Conservation (phyloP, 805 yeast genomes). For the Huiozyma sinensis region DNA sequence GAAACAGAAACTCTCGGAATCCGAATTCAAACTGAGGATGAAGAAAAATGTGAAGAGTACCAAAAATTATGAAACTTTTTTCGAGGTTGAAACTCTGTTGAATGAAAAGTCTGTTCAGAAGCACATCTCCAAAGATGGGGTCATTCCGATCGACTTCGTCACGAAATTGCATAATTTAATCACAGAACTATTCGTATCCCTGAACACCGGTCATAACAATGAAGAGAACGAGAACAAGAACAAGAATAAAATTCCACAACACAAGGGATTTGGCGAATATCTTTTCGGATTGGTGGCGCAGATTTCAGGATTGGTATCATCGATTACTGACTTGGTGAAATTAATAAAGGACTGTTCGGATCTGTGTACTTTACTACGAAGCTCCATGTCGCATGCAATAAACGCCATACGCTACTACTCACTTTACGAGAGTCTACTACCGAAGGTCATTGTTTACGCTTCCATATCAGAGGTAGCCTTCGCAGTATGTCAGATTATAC, state of each 20-base stretch:
- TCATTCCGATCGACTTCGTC: slow-evolving; percentile 10
- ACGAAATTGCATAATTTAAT: slow-evolving; percentile 1
- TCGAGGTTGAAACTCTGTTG: neutral
- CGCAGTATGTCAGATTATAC: slow-evolving; percentile 25
- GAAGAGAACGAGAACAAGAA: neutral
- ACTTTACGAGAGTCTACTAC: slow-evolving; percentile 51
- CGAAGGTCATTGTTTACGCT: slow-evolving; percentile 58
- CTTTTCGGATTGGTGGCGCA: slow-evolving; percentile 15
- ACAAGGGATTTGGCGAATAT: slow-evolving; percentile 3
- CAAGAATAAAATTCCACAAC: too few relatives aligned
- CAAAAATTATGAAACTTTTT: too few relatives aligned
- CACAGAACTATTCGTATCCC: neutral
- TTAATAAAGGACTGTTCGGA: slow-evolving; percentile 18
- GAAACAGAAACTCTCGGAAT: slow-evolving; percentile 31
- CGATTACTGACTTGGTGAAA: slow-evolving; percentile 6
- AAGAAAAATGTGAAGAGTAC: neutral
- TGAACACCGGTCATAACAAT: neutral
- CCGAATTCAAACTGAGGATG: slow-evolving; percentile 36
- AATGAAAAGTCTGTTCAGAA: slow-evolving; percentile 3
- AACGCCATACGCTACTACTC: slow-evolving; percentile 69
- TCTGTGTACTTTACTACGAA: slow-evolving; percentile 37
- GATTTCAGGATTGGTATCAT: slow-evolving; percentile 5
- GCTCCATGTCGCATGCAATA: slow-evolving; percentile 61
- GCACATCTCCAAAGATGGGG: slow-evolving; percentile 12
- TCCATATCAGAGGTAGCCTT: slow-evolving; percentile 66